Evolutionary conservation across 2,329 filamentous ascomycete genomes (phyloP), one percentile per base, ranked within the genome.

Genomic region (Cladosporium austrohemisphaericum): DNA sequence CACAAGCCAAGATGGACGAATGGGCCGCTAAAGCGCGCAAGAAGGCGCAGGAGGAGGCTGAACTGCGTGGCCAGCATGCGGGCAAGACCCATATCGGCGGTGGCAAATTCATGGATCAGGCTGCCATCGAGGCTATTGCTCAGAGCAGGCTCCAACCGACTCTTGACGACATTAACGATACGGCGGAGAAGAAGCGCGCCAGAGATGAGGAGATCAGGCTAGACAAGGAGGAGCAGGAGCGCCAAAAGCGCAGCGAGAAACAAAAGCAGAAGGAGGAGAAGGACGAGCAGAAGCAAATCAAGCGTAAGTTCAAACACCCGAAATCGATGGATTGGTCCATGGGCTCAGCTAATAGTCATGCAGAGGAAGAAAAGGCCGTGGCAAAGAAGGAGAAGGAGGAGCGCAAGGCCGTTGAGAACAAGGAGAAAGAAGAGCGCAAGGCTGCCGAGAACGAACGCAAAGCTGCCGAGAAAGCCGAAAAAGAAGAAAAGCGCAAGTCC

Each of bases 131-230:
- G 55, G 81, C 81, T 5, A 86, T 95, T 57, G 91, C 91, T 2
- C 78, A 81, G 10, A 81, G 78, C 37, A 82, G 84, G 57, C 79
- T 96, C 13, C 87, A 92, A 65, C 91, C 91, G 4, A 82, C 93
- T 0, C 67, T 96, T 5, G 85, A 95, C 57, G 87, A 94, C 56
- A 93, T 96, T 54, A 83, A 84, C 46, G 83, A 87, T 44, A 87
- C 84, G 62, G 87, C 87, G 0, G 85, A 90, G 61, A 76, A 76
- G 53, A 84, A 89, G 63, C 76, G 80, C 31, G 86, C 85, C 41
- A 77, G 83, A 52, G 77, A 86, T 52, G 75, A 83, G 38, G 79
- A 83, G 55, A 68, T 79, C 9, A 76, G 78, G 33, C 65, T 82
- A 14, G 85, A 89, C 52, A 74, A 81, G 53, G 82, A 88, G 51